Base-by-base conservation (phyloP, 129 eudicot species). In the Erigeron canadensis region DNA sequence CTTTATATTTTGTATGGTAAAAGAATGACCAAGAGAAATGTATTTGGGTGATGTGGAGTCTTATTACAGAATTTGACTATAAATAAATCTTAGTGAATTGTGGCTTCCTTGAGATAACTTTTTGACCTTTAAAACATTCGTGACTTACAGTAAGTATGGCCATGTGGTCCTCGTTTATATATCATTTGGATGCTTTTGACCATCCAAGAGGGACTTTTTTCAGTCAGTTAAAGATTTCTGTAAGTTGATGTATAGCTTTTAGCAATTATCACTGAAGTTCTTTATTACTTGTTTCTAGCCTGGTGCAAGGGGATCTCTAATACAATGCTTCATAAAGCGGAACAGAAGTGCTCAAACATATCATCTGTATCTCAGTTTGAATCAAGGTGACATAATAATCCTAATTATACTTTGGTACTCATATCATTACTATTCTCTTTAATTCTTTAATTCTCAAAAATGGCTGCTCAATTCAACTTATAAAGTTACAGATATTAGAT, bases 251-350 rank as follows among this genome's bases (percentile, higher is more conserved):
- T 18, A 40, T 60, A 42, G 28, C n/a, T 15, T 48, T 28, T 5
- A 34, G n/a, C 48, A 68, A 18, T 10, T 28, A 7, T 65, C 40
- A 54, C 71, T 67, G 50, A 15, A 28, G 6, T 45, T 44, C 13
- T 37, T 53, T 58, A 5, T 75, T n/a, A 0, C 21, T 70, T 28
- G 28, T 78, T 45, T 71, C 80, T 84, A 94, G 98, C 96, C 96
- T 79, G 98, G 98, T 65, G 83, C 98, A 22, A 86, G 96, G 77
- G 91, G 80, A 69, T 71, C 87, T 71, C 80, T 84, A 12, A 84
- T 94, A 74, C 89, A 94, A 68, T 94, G 98, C 79, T 89, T 73
- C 69, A 94, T 94, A 57, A 85, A 83, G 77, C 84, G 93, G 72
- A 77, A 94, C 63, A 95, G 86, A 38, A 73, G 73, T 79, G 76